phyloP scores from a whole-genome alignment of 768 basidiomycete genomes.

The Pleurotus tuoliensis region DNA sequence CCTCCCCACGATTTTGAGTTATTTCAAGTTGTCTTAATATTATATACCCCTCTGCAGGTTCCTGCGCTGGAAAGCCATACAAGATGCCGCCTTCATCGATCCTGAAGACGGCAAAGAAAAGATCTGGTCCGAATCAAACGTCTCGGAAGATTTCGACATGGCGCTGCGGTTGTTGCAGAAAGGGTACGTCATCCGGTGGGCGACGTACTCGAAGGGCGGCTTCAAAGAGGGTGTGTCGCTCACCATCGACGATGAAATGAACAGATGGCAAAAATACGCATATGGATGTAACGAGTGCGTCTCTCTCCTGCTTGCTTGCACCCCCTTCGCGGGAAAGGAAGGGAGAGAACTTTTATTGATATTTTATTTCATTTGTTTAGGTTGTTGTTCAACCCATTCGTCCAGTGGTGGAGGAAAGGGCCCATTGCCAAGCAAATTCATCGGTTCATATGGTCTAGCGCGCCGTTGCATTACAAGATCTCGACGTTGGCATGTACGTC shows the following conservation, averaged over 20 bases:
- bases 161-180: slow-evolving; percentile 56
- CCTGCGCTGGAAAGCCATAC: slow-evolving; percentile 80
- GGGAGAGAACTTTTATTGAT: no score
- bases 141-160: slow-evolving; percentile 84
- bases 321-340: no score
- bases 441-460: slow-evolving; percentile 68
- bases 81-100: slow-evolving; percentile 77
- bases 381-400: slow-evolving; percentile 79
- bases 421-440: slow-evolving; percentile 78
- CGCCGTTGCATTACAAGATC: slow-evolving; percentile 81
- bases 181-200: slow-evolving; percentile 77
- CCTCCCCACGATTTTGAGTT: neutral
- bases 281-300: slow-evolving; percentile 32
- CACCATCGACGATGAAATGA: slow-evolving; percentile 84
- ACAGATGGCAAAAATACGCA: slow-evolving; percentile 82
- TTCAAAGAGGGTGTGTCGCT: slow-evolving; percentile 93
- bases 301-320: no score
- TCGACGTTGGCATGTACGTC: slow-evolving; percentile 65
- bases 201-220: slow-evolving; percentile 77
- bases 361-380: slow-evolving; percentile 25
- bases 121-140: slow-evolving; percentile 76
- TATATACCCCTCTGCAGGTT: slow-evolving; percentile 33
- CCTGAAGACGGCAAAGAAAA: slow-evolving; percentile 60
- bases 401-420: slow-evolving; percentile 71
- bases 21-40: neutral